These are phyloP conservation scores for Solanum boliviense DNA, from an alignment of 257 asterid species.

Conservation along the genomic window DNA sequence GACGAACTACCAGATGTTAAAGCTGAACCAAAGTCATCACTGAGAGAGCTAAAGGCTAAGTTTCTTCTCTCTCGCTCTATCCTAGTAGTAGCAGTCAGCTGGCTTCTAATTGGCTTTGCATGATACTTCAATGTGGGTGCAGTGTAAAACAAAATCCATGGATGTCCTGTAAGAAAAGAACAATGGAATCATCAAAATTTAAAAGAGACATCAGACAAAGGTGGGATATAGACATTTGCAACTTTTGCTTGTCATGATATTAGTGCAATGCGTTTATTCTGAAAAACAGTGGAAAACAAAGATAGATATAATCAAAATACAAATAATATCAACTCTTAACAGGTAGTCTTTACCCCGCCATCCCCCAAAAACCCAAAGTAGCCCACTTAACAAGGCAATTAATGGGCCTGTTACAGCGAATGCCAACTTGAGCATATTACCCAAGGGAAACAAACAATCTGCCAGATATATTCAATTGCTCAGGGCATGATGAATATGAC, in stretches of 20 bases:
- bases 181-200: not conserved
- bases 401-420: not conserved
- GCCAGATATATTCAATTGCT: not conserved
- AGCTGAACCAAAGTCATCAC: conserved; percentile 36
- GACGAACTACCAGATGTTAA: conserved; percentile 15
- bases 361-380: not conserved
- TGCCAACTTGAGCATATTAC: not conserved
- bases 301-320: not conserved
- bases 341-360: not conserved
- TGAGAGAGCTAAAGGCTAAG: conserved; percentile 20
- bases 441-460: not conserved
- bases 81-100: conserved; percentile 22
- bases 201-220: not conserved
- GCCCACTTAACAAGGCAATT: not conserved
- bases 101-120: conserved; percentile 26
- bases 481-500: not conserved
- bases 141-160: conserved; percentile 43
- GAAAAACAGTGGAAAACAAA: not conserved
- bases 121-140: conserved; percentile 19
- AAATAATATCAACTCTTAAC: not conserved
- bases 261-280: not conserved
- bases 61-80: conserved; percentile 51
- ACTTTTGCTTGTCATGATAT: not conserved
- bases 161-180: conserved; percentile 43
- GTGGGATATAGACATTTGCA: not conserved